Evolutionary conservation across 257 asterid genomes (phyloP), one percentile per base, ranked within the genome.

Genomic region (Misopates orontium): DNA sequence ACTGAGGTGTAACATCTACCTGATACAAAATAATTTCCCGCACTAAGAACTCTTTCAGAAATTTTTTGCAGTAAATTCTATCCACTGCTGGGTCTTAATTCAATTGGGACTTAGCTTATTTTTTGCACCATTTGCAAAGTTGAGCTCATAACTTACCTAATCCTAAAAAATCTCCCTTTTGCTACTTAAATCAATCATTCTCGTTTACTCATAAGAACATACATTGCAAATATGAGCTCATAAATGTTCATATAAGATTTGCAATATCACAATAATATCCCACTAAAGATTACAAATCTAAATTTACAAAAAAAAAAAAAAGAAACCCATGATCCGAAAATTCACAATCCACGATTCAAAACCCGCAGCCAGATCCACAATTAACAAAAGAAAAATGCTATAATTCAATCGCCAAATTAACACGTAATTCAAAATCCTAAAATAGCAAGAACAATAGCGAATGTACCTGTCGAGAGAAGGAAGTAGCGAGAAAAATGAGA

Each of bases 401-500:
- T 51, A 21, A 12, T n/a, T 8, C 28, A 5, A 59, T 3, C 40
- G 19, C 16, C 17, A 59, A 59, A 36, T 47, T 7, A 59, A 19
- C 50, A 58, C n/a, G 11, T 10, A 39, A 59, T 59, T n/a, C n/a
- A 14, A 1, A 57, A 22, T n/a, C 36, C 23, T 3, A 2, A 3
- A 28, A 28, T 4, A 56, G 5, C 10, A 58, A 40, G 59, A 58
- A 66, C 62, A 19, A 40, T 10, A 0, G n/a, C n/a, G 19, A 45
- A 15, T 13, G 21, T 66, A 83, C 98, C 96, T 73, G 82, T 62
- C 50, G 80, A 55, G 85, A 76, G 77, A 73, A 75, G 53, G 89
- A 85, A 69, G 79, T 79, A 16, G 77, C 88, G 64, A 82, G 79
- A 69, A 78, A 77, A 42, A 83, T 77, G 56, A 89, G 78, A 69